Evolutionary conservation across 345 rosid species (phyloP).

Genomic region (Clausena lansium): DNA sequence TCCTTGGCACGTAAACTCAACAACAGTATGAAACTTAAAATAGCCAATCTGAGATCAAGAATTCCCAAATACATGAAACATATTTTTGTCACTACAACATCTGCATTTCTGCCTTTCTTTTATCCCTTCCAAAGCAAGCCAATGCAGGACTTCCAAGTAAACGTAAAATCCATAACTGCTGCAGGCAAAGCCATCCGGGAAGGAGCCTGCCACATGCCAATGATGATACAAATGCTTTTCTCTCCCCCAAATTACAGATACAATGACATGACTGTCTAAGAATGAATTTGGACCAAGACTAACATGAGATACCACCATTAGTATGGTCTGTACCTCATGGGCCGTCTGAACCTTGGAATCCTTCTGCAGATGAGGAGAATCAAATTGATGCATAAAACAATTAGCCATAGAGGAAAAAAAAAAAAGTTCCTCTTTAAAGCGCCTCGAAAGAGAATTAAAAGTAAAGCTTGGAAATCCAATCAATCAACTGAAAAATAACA

Average conservation of each 20-base stretch:
- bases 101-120: conserved; percentile 19
- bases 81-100: conserved; percentile 18
- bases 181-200: conserved; percentile 22
- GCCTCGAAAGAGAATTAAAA: neutral
- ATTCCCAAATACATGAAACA: conserved; percentile 8
- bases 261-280: conserved; percentile 10
- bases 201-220: conserved; percentile 22
- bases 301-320: conserved; percentile 26
- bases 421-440: neutral
- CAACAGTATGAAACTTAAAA: conserved; percentile 11
- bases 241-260: conserved; percentile 6
- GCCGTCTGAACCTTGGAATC: conserved; percentile 91
- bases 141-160: conserved; percentile 10
- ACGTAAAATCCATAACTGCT: conserved; percentile 20
- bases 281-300: neutral
- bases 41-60: conserved; percentile 13
- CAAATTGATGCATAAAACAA: conserved; percentile 2
- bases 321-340: conserved; percentile 91
- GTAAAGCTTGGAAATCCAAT: neutral
- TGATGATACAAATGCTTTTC: conserved; percentile 16
- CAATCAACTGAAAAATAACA: neutral
- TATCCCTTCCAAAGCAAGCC: conserved; percentile 8
- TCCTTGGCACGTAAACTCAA: neutral
- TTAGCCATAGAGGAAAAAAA: neutral
- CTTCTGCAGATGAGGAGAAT: conserved; percentile 57